Evolutionary conservation across 83 land plant species (phyloP), one percentile per base, ranked within the genome.

Genomic region (Diphasiastrum complanatum): DNA sequence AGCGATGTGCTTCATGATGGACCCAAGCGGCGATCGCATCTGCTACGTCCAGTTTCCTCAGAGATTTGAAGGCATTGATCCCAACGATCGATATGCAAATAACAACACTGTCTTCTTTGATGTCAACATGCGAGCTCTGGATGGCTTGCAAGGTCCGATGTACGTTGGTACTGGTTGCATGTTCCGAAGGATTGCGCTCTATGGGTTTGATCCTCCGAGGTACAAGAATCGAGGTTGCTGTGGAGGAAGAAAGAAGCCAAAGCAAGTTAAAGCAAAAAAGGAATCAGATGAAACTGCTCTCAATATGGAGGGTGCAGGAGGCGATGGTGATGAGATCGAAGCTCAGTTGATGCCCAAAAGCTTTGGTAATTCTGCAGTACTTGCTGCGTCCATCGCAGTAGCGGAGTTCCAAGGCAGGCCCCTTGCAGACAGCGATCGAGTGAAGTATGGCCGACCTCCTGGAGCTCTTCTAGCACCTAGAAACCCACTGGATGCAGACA

Each of bases 21-120:
- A 55, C 31, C 59, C 59, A 22, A 77, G 76, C 31, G 83, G 86
- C 8, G 80, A 83, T 35, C 38, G 51, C 47, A 74, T 79, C 6
- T 76, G 80, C 73, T 83, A 83, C 66, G 81, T 82, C 47, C 83
- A 82, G 68, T 82, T 82, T 62, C 85, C 85, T 31, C 86, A 83
- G 65, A 53, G 86, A 19, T 83, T 83, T 53, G 86, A 83, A 48
- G 86, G 86, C 64, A 83, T 83, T 50, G 86, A 83, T 63, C 86
- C 83, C 25, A 72, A 83, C 48, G 86, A 83, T 28, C 81, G 86
- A 16, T 83, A 83, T 43, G 86, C 86, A 34, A 83, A 83, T 62
- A 77, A 72, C 69, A 83, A 83, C 75, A 83, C 83, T 29, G 86
- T 83, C 53, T 83, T 83, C 71, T 83, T 83, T 52, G 86, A 83